Percentiles rank a stretch among this genome's conserved stretches.
phyloP scores from a whole-genome alignment of 1,139 yeast species.

The Diutina rugosa region DNA sequence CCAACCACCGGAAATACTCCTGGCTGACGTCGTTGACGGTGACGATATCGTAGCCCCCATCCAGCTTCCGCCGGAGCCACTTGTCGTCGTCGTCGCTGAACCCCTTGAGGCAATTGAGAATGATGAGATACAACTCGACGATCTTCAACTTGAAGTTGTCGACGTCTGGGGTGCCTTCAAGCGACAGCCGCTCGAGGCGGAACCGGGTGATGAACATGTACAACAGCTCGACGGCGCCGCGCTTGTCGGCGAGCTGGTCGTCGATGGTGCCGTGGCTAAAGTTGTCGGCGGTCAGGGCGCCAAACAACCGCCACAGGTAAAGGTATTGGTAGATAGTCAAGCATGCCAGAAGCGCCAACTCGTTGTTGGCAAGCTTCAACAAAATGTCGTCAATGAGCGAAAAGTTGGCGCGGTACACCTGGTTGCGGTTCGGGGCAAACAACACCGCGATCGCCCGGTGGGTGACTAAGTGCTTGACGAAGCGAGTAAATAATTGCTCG shows the following conservation, averaged over 20 bases:
- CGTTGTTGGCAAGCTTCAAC: constrained; percentile 23
- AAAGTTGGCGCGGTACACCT: constrained; percentile 15
- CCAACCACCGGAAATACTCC: background rate
- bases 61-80: background rate
- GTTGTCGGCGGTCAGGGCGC: background rate
- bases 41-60: background rate
- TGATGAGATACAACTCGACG: constrained; percentile 15
- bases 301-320: constrained; percentile 1
- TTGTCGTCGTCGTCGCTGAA: background rate
- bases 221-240: constrained; percentile 14
- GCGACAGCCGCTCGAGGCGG: constrained; percentile 12
- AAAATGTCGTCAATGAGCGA: constrained; percentile 27
- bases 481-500: constrained; percentile 2
- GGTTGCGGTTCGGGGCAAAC: constrained; percentile 7
- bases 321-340: background rate
- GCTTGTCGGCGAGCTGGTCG: constrained; percentile 1
- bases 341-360: constrained; percentile 5
- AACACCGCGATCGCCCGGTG: constrained; percentile 10
- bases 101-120: constrained; percentile 6
- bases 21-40: background rate
- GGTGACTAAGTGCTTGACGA: constrained; percentile 5
- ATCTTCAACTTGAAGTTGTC: constrained; percentile 25
- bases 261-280: background rate
- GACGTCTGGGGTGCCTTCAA: constrained; percentile 11
- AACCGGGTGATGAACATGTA: constrained; percentile 38